Evolutionary conservation across 352 stramenopile species (phyloP).

Genomic region (Phytophthora cryptogea): DNA sequence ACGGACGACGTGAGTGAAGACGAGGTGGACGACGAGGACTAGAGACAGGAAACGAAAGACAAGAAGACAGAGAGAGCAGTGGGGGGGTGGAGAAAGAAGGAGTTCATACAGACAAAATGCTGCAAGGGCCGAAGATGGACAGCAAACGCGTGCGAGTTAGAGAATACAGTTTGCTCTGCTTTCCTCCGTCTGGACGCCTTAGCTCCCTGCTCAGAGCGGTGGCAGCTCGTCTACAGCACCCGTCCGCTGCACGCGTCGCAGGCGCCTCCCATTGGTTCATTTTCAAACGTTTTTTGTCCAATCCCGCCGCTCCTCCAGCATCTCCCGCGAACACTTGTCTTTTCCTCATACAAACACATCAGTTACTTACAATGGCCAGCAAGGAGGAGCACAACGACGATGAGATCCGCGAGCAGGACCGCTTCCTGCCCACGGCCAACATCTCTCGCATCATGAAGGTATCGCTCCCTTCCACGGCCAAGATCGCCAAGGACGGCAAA

Average conservation of each 20-base stretch:
- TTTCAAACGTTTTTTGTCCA: conserved; percentile 19
- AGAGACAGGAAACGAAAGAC: conserved; percentile 7
- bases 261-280: conserved; percentile 5
- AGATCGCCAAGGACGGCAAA: conserved; percentile 99
- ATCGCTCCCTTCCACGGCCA: conserved; percentile 96
- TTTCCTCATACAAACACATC: conserved; percentile 10
- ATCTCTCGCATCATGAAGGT: conserved; percentile 99
- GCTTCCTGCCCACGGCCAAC: conserved; percentile 99
- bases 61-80: background rate
- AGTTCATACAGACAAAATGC: background rate
- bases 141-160: conserved; percentile 3
- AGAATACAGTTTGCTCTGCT: background rate
- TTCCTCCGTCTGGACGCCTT: no score
- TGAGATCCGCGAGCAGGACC: conserved; percentile 95
- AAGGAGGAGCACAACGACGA: conserved; percentile 89
- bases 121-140: background rate
- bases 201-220: no score
- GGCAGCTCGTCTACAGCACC: background rate
- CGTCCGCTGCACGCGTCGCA: conserved; percentile 15
- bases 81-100: background rate
- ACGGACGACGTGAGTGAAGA: conserved; percentile 94
- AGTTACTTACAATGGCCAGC: conserved; percentile 74
- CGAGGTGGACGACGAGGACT: conserved; percentile 78
- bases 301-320: conserved; percentile 1
- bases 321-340: conserved; percentile 21